These are phyloP conservation scores for Suillus cothurnatus DNA, from an alignment of 768 basidiomycete species.

Conservation along the genomic window DNA sequence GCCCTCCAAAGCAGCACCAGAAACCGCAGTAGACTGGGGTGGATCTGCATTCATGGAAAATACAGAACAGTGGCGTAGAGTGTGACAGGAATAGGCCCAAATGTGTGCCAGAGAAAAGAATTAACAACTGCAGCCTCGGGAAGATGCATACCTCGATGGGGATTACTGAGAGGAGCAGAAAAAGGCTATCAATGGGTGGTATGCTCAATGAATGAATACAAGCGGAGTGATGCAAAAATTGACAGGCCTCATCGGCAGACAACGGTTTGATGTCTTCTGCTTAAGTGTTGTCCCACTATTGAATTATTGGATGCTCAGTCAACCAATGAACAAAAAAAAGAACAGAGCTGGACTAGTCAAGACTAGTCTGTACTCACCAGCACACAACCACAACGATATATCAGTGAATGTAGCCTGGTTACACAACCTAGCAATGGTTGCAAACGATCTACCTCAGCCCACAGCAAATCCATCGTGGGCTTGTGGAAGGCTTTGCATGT, in stretches of 20 bases:
- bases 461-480: background rate
- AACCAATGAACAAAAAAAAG: background rate
- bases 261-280: background rate
- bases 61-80: background rate
- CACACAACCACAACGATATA: background rate
- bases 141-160: background rate
- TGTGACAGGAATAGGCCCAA: background rate
- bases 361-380: background rate
- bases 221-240: background rate
- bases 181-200: background rate
- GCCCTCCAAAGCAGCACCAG: background rate
- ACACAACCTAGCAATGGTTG: background rate
- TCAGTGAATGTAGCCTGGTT: background rate
- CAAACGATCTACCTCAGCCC: background rate
- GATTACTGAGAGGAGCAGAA: background rate
- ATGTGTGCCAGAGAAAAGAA: background rate
- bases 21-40: background rate
- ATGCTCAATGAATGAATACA: background rate
- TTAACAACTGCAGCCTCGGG: background rate
- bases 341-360: background rate
- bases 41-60: background rate
- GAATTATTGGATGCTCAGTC: background rate
- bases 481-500: background rate
- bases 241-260: background rate
- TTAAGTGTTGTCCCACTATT: background rate